These are phyloP conservation scores for Schizosaccharomyces octosporus DNA, from an alignment of 805 yeast genomes.

Conservation along the genomic window DNA sequence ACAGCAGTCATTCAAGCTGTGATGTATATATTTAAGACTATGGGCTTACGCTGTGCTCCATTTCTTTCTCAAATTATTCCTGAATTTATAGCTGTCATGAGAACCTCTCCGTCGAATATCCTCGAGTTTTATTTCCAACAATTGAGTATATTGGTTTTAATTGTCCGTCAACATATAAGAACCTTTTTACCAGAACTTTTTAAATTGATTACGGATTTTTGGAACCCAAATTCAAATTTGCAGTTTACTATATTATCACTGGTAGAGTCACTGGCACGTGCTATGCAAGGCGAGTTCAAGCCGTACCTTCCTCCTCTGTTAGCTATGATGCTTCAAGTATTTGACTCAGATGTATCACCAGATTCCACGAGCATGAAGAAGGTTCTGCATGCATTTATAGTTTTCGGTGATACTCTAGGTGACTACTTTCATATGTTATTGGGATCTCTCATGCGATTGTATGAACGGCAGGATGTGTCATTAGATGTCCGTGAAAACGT, in stretches of 20 bases:
- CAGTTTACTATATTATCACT: slow-evolving; percentile 60
- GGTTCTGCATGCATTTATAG: slow-evolving; percentile 59
- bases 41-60: slow-evolving; percentile 75
- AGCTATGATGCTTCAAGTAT: slow-evolving; percentile 46
- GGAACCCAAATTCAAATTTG: slow-evolving; percentile 27
- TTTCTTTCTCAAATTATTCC: slow-evolving; percentile 72
- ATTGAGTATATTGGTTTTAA: slow-evolving; percentile 47
- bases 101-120: slow-evolving; percentile 42
- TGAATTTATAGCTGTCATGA: slow-evolving; percentile 66
- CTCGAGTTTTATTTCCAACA: slow-evolving; percentile 78
- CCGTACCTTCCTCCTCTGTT: slow-evolving; percentile 54
- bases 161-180: slow-evolving; percentile 74
- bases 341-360: slow-evolving; percentile 39
- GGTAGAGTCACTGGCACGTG: slow-evolving; percentile 60
- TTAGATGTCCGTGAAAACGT: slow-evolving; percentile 41
- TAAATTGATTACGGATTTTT: slow-evolving; percentile 49
- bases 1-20: slow-evolving; percentile 85
- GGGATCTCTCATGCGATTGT: slow-evolving; percentile 62
- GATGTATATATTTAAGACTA: slow-evolving; percentile 66
- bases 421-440: slow-evolving; percentile 68
- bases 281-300: slow-evolving; percentile 82
- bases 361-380: slow-evolving; percentile 25
- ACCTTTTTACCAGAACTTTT: slow-evolving; percentile 60
- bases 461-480: slow-evolving; percentile 39
- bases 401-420: slow-evolving; percentile 68